A percentile compares a stretch with the other conserved stretches of the same genome.
Conservation (phyloP, 768 basidiomycete species). For the Naganishia antarctica region DNA sequence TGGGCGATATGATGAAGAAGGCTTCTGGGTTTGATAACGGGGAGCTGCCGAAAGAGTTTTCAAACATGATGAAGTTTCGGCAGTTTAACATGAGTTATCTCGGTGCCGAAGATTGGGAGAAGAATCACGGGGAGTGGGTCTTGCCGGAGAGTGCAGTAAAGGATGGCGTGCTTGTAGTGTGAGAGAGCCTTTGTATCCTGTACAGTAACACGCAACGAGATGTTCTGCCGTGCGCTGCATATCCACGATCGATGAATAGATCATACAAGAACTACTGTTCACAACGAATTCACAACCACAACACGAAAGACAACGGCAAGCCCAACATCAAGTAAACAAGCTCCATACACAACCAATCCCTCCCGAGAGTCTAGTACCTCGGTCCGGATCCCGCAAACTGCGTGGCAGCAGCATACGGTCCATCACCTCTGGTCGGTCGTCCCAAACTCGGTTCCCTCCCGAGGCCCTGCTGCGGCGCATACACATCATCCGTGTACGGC, state of each 20-base stretch:
- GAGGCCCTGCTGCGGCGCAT: background rate
- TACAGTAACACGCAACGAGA: too few relatives aligned
- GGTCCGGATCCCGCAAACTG: background rate
- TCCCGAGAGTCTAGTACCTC: background rate
- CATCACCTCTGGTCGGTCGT: constrained; percentile 28
- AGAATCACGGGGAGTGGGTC: constrained; percentile 25
- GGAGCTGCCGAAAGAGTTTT: background rate
- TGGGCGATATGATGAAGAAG: constrained; percentile 26
- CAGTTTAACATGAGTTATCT: constrained; percentile 29
- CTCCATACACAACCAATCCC: too few relatives aligned
- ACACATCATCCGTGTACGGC: background rate
- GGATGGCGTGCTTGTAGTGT: too few relatives aligned
- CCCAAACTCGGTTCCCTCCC: constrained; percentile 25
- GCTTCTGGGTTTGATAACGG: background rate
- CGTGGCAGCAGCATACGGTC: constrained; percentile 25
- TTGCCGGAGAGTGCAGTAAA: constrained; percentile 23
- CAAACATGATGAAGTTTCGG: constrained; percentile 24
- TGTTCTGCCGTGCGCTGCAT: too few relatives aligned
- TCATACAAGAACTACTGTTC: too few relatives aligned
- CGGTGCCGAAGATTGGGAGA: constrained; percentile 30
- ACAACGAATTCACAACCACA: too few relatives aligned
- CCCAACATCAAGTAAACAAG: too few relatives aligned
- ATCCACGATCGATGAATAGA: too few relatives aligned
- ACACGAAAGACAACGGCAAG: too few relatives aligned
- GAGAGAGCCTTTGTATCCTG: too few relatives aligned